These are phyloP conservation scores for Petunia axillaris DNA, from an alignment of 257 asterid species.

Conservation along the genomic window DNA sequence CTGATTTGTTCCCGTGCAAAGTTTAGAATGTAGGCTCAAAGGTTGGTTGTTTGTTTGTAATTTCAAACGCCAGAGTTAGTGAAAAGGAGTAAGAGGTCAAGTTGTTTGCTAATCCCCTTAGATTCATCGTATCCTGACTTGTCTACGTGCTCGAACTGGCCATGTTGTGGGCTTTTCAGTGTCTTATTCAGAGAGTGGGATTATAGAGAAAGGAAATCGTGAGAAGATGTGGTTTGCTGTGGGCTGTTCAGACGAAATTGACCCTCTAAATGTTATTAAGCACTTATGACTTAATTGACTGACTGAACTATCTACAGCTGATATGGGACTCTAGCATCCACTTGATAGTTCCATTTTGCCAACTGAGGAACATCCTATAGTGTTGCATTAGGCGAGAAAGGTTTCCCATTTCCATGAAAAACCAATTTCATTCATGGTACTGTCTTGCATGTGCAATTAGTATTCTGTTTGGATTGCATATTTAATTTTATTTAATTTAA, in stretches of 20 bases:
- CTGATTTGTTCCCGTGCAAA: background rate
- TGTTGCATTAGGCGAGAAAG: background rate
- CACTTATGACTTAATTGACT: background rate
- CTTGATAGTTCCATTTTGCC: slow-evolving; percentile 6
- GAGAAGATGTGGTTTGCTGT: background rate
- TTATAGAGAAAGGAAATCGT: background rate
- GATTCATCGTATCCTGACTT: background rate
- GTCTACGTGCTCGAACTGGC: background rate
- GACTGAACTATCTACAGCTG: background rate
- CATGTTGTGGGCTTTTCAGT: background rate
- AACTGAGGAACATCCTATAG: background rate
- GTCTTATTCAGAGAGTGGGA: background rate
- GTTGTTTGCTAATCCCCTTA: background rate
- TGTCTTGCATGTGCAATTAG: background rate
- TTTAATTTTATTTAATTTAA: no score
- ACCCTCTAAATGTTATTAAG: background rate
- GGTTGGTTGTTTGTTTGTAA: background rate
- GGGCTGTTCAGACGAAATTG: background rate
- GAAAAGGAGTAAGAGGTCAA: background rate
- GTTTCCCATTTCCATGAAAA: background rate
- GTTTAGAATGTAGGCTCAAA: slow-evolving; percentile 6
- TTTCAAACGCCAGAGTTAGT: background rate
- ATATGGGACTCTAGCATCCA: background rate
- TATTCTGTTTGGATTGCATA: background rate
- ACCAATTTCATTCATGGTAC: background rate